phyloP scores from a whole-genome alignment of 2,329 filamentous ascomycete species.

The Lasiodiplodia citricola region DNA sequence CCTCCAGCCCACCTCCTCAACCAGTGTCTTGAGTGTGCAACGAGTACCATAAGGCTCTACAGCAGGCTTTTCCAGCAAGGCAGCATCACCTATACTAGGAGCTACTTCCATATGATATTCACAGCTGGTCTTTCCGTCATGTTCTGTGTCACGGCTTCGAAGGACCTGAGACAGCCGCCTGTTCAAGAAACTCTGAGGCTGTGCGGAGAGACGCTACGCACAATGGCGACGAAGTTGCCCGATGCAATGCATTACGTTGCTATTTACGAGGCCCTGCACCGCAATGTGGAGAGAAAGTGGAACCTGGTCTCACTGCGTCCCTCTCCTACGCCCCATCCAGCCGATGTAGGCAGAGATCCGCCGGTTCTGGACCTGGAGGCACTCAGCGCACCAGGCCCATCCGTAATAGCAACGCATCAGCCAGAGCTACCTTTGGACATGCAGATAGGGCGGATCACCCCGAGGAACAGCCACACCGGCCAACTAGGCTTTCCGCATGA shows the following conservation, averaged over 20 bases:
- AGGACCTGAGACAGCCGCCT: slow-evolving; percentile 9
- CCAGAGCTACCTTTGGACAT: no score
- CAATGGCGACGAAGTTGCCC: slow-evolving; percentile 36
- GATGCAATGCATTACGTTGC: slow-evolving; percentile 36
- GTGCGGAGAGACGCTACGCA: slow-evolving; percentile 34
- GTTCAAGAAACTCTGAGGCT: slow-evolving; percentile 26
- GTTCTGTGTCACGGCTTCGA: slow-evolving; percentile 38
- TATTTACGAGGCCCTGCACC: slow-evolving; percentile 37
- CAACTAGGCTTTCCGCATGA: no score
- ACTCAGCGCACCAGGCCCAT: no score
- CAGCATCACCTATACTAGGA: slow-evolving; percentile 52
- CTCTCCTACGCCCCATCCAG: background rate
- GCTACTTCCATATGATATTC: slow-evolving; percentile 57
- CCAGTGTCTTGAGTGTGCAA: slow-evolving; percentile 43
- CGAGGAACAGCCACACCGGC: no score
- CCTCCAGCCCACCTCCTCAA: slow-evolving; percentile 29
- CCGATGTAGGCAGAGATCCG: background rate
- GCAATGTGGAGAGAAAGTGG: slow-evolving; percentile 30
- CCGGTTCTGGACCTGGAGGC: no score
- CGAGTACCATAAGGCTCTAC: slow-evolving; percentile 48
- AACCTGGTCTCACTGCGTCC: background rate
- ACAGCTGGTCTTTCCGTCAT: slow-evolving; percentile 47
- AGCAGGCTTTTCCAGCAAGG: slow-evolving; percentile 42
- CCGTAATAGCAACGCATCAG: no score
- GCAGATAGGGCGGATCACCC: no score